Evolutionary conservation across 129 eudicot species (phyloP), one percentile per base, ranked within the genome.

Genomic region (Centella asiatica): DNA sequence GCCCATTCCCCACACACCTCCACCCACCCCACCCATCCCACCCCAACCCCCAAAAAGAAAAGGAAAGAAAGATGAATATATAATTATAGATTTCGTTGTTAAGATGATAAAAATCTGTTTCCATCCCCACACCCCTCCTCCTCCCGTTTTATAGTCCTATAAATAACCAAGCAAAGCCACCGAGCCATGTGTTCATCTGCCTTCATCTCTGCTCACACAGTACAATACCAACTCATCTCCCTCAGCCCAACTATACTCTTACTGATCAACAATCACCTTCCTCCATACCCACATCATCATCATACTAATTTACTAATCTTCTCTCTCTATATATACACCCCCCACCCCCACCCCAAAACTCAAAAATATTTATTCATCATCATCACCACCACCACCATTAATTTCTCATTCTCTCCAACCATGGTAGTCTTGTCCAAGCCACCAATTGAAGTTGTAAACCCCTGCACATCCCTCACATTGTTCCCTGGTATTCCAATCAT

Each of bases 381-480:
- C n/a, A n/a, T n/a, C n/a, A n/a, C n/a, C n/a, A n/a, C n/a, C n/a
- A n/a, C n/a, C n/a, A n/a, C n/a, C n/a, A n/a, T n/a, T n/a, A n/a
- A n/a, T n/a, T n/a, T n/a, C n/a, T n/a, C n/a, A n/a, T n/a, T n/a
- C n/a, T n/a, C n/a, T 40, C 28, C 57, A 70, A 57, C 62, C 54
- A 88, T 88, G 96, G 86, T 88, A 27, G 75, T 74, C 62, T 60
- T 72, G 1, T 57, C 95, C 23, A 83, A 83, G 62, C 83, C 93
- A 42, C 76, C 73, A 7, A 72, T 73, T 36, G 86, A 81, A 59
- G 6, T 42, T 18, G 54, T 75, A 51, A 76, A 62, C 15, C 56
- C 71, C 70, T 34, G 66, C 18, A 80, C 71, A 63, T 62, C 75
- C 65, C 17, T 58, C 47, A 55, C 81, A 68, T 73, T 76, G 55